A percentile compares a stretch with the other conserved stretches of the same genome.
Evolutionary conservation across 1,284 basidiomycete genomes (phyloP).

Genomic region (Puccinia brachypodii): DNA sequence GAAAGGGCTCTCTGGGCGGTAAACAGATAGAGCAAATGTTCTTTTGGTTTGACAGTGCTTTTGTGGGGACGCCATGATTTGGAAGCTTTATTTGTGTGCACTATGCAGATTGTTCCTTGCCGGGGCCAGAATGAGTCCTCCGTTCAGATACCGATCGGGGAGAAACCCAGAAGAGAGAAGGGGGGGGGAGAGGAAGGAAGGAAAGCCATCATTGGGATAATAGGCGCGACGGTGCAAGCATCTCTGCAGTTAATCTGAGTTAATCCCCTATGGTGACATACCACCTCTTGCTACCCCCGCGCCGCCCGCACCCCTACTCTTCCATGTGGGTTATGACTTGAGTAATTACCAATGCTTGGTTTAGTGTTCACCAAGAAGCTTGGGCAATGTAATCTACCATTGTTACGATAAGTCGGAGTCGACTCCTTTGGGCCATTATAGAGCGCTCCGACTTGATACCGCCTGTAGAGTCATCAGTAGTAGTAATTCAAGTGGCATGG

Average conservation of each 20-base stretch:
- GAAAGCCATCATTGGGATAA: constrained; percentile 9
- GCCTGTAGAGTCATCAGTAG: constrained; percentile 8
- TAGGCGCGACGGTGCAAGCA: constrained; percentile 16
- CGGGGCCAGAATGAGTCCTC: constrained; percentile 27
- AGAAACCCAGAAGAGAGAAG: not conserved
- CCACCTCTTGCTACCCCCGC: constrained; percentile 24
- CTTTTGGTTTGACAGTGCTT: not conserved
- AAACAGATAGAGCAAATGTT: constrained; percentile 7
- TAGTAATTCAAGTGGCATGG: not conserved
- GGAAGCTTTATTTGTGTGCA: constrained; percentile 7
- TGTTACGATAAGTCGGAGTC: constrained; percentile 22
- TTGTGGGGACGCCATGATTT: constrained; percentile 15
- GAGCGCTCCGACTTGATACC: constrained; percentile 29
- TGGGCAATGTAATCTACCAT: constrained; percentile 22
- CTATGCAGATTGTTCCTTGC: constrained; percentile 2
- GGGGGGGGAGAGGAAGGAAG: not conserved
- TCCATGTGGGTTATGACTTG: constrained; percentile 39
- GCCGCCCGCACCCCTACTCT: constrained; percentile 23
- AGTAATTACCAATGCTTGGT: constrained; percentile 24
- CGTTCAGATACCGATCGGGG: constrained; percentile 37
- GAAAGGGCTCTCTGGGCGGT: not conserved
- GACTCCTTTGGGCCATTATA: not conserved
- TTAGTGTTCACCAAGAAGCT: constrained; percentile 1
- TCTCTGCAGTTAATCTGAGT: constrained; percentile 13
- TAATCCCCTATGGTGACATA: constrained; percentile 23